phyloP scores from a whole-genome alignment of 129 eudicot genomes.

The Artemisia annua region DNA sequence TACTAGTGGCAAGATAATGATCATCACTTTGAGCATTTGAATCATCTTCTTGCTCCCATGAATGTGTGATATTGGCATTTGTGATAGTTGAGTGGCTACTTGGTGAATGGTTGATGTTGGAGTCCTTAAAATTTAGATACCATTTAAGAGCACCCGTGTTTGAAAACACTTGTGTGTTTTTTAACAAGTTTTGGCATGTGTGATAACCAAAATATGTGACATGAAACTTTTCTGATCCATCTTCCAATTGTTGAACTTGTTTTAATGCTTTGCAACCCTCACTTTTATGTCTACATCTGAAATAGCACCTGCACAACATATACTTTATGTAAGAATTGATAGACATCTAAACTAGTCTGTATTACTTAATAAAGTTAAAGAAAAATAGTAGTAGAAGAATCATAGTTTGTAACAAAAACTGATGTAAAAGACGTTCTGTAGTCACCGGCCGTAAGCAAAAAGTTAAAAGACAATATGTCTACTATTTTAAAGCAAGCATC shows the following conservation, averaged over 20 bases:
- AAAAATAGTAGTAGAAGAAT: no score
- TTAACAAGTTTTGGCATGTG: slow-evolving; percentile 38
- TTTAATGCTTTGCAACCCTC: slow-evolving; percentile 57
- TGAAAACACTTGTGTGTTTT: slow-evolving; percentile 18
- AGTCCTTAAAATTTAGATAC: slow-evolving; percentile 23
- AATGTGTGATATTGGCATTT: background rate
- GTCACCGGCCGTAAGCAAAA: no score
- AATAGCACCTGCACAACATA: slow-evolving; percentile 51
- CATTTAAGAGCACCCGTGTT: slow-evolving; percentile 1
- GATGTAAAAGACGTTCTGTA: no score
- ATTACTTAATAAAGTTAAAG: no score
- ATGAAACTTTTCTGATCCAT: slow-evolving; percentile 39
- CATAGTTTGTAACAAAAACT: no score
- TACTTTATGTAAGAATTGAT: background rate
- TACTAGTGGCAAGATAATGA: background rate
- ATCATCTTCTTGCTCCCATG: slow-evolving; percentile 23
- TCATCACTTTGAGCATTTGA: slow-evolving; percentile 26
- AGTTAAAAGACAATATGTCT: no score
- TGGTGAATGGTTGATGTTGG: slow-evolving; percentile 6
- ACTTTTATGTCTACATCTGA: slow-evolving; percentile 58
- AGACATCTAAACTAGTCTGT: background rate
- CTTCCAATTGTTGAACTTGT: slow-evolving; percentile 57
- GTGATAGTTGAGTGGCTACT: slow-evolving; percentile 31
- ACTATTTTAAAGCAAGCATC: no score
- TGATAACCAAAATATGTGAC: slow-evolving; percentile 56